Conservation (phyloP, 306 rosid species). For the Styphnolobium japonicum region DNA sequence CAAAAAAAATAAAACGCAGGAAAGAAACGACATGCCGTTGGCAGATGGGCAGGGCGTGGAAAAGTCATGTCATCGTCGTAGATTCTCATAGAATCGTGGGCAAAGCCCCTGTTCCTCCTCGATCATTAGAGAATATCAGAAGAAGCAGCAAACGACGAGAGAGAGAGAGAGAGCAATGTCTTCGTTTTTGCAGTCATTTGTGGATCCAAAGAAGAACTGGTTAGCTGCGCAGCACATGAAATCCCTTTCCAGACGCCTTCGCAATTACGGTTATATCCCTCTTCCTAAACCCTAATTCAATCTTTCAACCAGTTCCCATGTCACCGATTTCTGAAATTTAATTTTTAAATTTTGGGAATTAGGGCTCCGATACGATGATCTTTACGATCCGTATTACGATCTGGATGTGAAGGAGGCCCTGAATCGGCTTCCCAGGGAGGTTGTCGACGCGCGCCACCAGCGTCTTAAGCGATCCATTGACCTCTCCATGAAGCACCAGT, state of each 20-base stretch:
- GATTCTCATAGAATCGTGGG: no score
- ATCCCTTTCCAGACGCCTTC: slow-evolving; percentile 59
- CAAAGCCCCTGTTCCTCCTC: no score
- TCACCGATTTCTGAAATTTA: not conserved
- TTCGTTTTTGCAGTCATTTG: slow-evolving; percentile 47
- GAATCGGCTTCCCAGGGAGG: slow-evolving; percentile 67
- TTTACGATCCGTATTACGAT: slow-evolving; percentile 64
- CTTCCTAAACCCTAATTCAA: slow-evolving; percentile 14
- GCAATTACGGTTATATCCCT: slow-evolving; percentile 44
- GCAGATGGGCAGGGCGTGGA: no score
- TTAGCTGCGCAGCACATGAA: slow-evolving; percentile 72
- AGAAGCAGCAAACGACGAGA: not conserved
- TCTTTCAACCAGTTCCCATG: not conserved
- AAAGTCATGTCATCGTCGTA: no score
- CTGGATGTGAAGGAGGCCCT: slow-evolving; percentile 74
- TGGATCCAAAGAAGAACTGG: slow-evolving; percentile 69
- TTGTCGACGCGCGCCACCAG: slow-evolving; percentile 75
- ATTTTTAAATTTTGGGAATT: not conserved
- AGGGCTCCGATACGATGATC: slow-evolving; percentile 85
- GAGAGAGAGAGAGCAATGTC: slow-evolving; percentile 34
- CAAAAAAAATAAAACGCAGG: no score
- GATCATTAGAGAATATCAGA: no score
- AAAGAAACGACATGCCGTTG: no score
- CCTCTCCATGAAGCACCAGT: slow-evolving; percentile 81
- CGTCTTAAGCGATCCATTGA: slow-evolving; percentile 81